Conservation (phyloP, 345 rosid species). For the Excoecaria cochinchinensis region DNA sequence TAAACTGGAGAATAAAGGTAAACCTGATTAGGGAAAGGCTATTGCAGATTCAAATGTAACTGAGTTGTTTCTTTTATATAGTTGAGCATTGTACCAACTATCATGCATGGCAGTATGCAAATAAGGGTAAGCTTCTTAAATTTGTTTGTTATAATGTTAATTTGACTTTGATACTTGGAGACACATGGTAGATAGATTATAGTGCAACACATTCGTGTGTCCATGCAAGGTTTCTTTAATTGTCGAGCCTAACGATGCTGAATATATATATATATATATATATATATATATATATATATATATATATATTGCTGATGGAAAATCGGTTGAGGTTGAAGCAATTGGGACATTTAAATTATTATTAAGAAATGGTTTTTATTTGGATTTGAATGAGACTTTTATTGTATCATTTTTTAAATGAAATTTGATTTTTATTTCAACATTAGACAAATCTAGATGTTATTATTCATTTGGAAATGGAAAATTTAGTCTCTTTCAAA, state of each 20-base stretch:
- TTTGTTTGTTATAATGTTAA: not conserved
- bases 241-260: conserved; percentile 4
- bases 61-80: not conserved
- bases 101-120: not conserved
- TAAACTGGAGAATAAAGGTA: no score
- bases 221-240: not conserved
- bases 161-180: conserved; percentile 3
- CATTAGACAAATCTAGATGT: no score
- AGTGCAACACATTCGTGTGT: conserved; percentile 6
- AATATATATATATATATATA: no score
- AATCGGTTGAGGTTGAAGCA: conserved; percentile 1
- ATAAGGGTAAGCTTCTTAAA: conserved; percentile 10
- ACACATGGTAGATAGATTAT: conserved; percentile 16
- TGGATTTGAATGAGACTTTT: no score
- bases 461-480: no score
- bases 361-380: no score
- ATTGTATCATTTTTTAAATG: no score
- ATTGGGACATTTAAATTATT: conserved; percentile 12
- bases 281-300: no score
- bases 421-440: no score
- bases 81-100: not conserved
- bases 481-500: no score
- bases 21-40: no score
- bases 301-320: not conserved
- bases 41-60: no score